These are phyloP conservation scores for Backusella australiensis DNA, from an alignment of 192 early-diverging fungal genomes.

Conservation along the genomic window DNA sequence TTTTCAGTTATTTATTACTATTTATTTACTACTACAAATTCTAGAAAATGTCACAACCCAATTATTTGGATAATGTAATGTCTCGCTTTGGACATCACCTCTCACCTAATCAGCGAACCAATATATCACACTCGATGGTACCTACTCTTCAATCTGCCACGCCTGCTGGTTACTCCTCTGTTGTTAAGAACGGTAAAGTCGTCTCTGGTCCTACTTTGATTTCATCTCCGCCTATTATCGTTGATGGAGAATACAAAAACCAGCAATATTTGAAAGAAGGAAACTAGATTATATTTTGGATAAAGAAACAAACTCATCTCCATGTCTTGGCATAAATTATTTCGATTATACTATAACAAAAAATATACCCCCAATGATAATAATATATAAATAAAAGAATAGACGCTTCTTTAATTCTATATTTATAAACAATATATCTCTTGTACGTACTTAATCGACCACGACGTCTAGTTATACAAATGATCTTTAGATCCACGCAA, in stretches of 20 bases:
- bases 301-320: neutral
- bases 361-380: neutral
- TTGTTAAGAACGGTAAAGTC: neutral
- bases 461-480: neutral
- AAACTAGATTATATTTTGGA: neutral
- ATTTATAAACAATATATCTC: neutral
- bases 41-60: conserved; percentile 8
- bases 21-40: neutral
- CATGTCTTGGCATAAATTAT: neutral
- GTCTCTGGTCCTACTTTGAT: neutral
- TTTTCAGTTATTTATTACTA: neutral
- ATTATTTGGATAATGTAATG: conserved; percentile 20
- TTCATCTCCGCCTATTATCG: neutral
- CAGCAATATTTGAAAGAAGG: neutral
- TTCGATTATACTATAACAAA: neutral
- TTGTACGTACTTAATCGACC: neutral
- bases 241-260: neutral
- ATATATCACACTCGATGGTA: conserved; percentile 9
- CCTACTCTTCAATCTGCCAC: conserved; percentile 12
- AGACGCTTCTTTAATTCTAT: neutral
- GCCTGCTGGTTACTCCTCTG: conserved; percentile 1
- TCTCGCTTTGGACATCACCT: conserved; percentile 25
- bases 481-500: neutral
- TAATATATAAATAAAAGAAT: neutral
- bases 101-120: conserved; percentile 10